Base-by-base conservation (phyloP, 2,329 filamentous ascomycete species). In the Sclerotinia sclerotiorum region DNA sequence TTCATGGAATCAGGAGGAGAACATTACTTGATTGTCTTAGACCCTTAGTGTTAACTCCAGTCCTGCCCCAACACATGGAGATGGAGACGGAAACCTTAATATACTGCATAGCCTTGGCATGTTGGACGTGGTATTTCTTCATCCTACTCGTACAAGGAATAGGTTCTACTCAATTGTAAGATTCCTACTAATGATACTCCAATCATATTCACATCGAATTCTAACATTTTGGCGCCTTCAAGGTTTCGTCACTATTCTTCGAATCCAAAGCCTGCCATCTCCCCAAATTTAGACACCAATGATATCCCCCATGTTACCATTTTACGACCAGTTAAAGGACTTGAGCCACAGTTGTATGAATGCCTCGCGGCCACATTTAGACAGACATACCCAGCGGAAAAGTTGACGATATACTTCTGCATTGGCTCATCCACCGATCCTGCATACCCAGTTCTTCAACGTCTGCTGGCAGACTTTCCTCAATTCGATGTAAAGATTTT, bases 281-380 rank as follows among this genome's bases (percentile, higher is more conserved):
- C 87, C 3, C 80, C 86, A 1, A 78, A 78, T 0, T 79, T 89
- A 0, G 79, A 80, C 5, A 75, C 80, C 52, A 78, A 84, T 72
- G 80, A 88, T 51, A 83, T 93, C 3, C 94, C 94, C 21, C 89
- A 92, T 80, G 85, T 99, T 75, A 98, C 95, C 44, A 85, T 97
- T 70, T 93, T 99, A 73, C 91, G 95, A 2, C 96, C 95, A 0
- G 90, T 97, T 72, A 98, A 97, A 80, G 95, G 94, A 70, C 84
- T 97, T 68, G 95, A 98, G 78, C 91, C 93, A 5, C 87, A 88
- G 72, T 87, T 98, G 32, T 97, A 97, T 83, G 92, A 97, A 76
- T 98, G 95, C 76, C 89, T 99, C 52, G 90, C 91, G 42, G 90
- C 94, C 6, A 92, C 90, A 2, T 94, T 97, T 78, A 87, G 83